Conservation (phyloP, 108 stramenopile species). For the Licmophora abbreviata region DNA sequence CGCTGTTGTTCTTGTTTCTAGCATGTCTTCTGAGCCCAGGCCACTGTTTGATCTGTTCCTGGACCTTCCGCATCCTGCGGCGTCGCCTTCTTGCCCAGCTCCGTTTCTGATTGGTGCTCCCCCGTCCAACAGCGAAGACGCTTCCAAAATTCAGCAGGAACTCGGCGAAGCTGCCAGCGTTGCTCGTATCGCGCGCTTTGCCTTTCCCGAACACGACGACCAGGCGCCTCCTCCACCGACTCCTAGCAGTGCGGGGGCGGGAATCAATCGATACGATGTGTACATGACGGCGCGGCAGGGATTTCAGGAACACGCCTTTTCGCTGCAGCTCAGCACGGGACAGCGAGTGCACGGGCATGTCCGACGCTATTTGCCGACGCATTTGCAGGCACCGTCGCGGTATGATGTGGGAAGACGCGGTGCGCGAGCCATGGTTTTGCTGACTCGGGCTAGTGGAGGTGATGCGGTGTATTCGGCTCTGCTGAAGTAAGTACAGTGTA, state of each 20-base stretch:
- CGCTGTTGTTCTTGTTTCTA: no score
- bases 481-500: conserved; percentile 47
- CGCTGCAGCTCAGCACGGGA: conserved; percentile 49
- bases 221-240: neutral
- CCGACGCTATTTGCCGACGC: conserved; percentile 56
- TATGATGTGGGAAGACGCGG: conserved; percentile 77
- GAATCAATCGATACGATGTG: conserved; percentile 52
- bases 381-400: conserved; percentile 31
- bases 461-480: conserved; percentile 64
- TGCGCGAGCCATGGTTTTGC: conserved; percentile 67
- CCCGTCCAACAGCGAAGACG: conserved; percentile 15
- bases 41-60: conserved; percentile 68
- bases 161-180: conserved; percentile 26
- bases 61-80: conserved; percentile 73
- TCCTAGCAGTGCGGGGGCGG: conserved; percentile 3
- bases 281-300: conserved; percentile 52
- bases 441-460: conserved; percentile 66
- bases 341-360: conserved; percentile 72
- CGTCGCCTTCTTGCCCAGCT: conserved; percentile 12
- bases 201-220: conserved; percentile 78
- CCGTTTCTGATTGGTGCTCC: conserved; percentile 20
- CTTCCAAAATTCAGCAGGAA: conserved; percentile 25
- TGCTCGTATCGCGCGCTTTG: conserved; percentile 46
- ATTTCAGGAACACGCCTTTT: conserved; percentile 66
- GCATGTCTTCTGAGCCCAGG: no score